Evolutionary conservation across 176 grass and related monocot genomes (phyloP), one percentile per base, ranked within the genome.

Genomic region (Musa schizocarpa): DNA sequence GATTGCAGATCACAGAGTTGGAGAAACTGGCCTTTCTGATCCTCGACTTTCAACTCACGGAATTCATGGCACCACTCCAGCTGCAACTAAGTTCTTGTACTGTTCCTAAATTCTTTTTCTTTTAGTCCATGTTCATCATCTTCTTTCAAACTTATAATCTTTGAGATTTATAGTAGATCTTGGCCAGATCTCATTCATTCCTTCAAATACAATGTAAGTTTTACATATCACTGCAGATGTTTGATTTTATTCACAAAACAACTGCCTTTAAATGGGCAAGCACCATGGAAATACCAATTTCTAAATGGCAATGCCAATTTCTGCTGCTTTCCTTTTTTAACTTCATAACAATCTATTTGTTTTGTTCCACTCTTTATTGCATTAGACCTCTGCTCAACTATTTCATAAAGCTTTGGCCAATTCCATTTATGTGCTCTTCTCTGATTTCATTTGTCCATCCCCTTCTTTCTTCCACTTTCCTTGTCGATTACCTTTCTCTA

Each of bases 341-440:
- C 13, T 57, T n/a, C 54, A 67, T 10, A 53, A 49, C 52, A 17
- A 78, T 9, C 21, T 13, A 25, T 78, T 68, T 69, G 34, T 29
- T 69, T 16, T 23, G 22, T 64, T 34, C 27, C 16, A 23, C 57
- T 54, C 43, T 27, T 64, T n/a, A 53, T 55, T 78, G 76, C 23
- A 78, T 78, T 78, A 68, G 51, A 68, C 76, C n/a, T 68, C 63
- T 78, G n/a, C 50, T 17, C 23, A 68, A 50, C 52, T 68, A 78
- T 17, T 56, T 68, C 50, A 78, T 68, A 68, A 78, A 54, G 76
- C 22, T 78, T 68, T 59, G 27, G 51, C 63, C 51, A 54, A 19
- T 34, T 78, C 63, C 62, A 77, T 67, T 52, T 13, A 72, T 62
- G 9, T 14, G 50, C 14, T 52, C 43, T 23, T 48, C 26, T 54